Percentiles rank a stretch among this genome's conserved stretches.
Evolutionary conservation across 176 grass and related monocot species (phyloP).

Genomic region (Hsuehochloa calcarea): DNA sequence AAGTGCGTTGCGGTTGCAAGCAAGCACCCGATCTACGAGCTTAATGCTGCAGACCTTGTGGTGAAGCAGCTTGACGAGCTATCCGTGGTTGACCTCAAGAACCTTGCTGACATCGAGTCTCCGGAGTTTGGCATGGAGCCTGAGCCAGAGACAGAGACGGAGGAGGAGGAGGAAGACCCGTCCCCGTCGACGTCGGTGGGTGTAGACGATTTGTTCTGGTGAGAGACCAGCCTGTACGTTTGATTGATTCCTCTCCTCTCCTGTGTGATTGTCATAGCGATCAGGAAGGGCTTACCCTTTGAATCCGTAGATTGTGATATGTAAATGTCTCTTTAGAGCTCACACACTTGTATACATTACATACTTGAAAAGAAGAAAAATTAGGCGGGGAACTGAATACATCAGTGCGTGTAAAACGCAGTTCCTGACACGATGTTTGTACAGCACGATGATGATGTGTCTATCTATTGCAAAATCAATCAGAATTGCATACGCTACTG

Average conservation of each 20-base stretch:
- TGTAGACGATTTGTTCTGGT: conserved; percentile 72
- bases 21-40: conserved; percentile 75
- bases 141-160: conserved; percentile 64
- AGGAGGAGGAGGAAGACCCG: conserved; percentile 53
- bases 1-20: conserved; percentile 88
- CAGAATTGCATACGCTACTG: not conserved
- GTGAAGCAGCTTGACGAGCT: conserved; percentile 73
- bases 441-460: not conserved
- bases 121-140: conserved; percentile 69
- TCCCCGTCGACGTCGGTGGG: conserved; percentile 35
- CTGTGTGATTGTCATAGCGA: no score
- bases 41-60: conserved; percentile 73
- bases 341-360: no score
- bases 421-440: no score
- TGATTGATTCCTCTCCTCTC: no score
- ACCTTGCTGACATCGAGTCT: conserved; percentile 70
- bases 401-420: no score
- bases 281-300: no score
- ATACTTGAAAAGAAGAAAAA: no score
- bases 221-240: no score
- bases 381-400: no score
- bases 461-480: not conserved
- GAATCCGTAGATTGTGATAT: no score
- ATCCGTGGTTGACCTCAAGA: conserved; percentile 83
- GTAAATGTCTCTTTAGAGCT: no score